Evolutionary conservation across 2,329 filamentous ascomycete species (phyloP).

Genomic region (Dothideomycetidae sp.): DNA sequence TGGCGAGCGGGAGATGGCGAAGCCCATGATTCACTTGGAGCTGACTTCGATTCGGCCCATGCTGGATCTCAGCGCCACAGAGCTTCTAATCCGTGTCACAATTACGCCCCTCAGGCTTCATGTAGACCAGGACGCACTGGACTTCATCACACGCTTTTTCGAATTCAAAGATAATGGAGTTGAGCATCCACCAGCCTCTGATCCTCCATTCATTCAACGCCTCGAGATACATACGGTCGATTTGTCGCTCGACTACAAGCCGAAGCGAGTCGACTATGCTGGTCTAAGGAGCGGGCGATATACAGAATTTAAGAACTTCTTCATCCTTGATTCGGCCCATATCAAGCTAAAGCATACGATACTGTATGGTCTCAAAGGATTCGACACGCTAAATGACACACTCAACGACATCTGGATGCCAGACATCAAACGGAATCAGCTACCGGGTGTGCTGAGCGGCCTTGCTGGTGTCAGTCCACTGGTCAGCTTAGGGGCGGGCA

Average conservation of each 20-base stretch:
- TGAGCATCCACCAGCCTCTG: constrained; percentile 32
- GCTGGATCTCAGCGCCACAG: constrained; percentile 68
- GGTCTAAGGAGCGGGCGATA: constrained; percentile 85
- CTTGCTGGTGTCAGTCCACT: constrained; percentile 79
- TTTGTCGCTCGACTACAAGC: constrained; percentile 89
- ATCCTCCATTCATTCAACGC: constrained; percentile 61
- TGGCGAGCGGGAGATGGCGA: constrained; percentile 63
- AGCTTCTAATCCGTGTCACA: constrained; percentile 64
- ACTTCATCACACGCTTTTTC: constrained; percentile 95
- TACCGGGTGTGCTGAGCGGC: constrained; percentile 76
- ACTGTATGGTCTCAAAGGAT: constrained; percentile 80
- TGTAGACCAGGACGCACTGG: constrained; percentile 91
- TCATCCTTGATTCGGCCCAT: constrained; percentile 77
- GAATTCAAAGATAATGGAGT: constrained; percentile 76
- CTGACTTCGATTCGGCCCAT: constrained; percentile 78
- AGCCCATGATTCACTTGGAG: constrained; percentile 82
- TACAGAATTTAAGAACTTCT: constrained; percentile 97
- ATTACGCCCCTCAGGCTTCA: constrained; percentile 78
- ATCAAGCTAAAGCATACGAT: constrained; percentile 81
- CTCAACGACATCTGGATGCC: constrained; percentile 96
- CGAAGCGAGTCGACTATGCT: constrained; percentile 92
- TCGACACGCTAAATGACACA: constrained; percentile 76
- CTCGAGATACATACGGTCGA: constrained; percentile 74
- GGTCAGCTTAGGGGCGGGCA: constrained; percentile 78
- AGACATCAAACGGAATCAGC: constrained; percentile 77